Evolutionary conservation across 225 moss, liverwort and hornwort species (phyloP).

Genomic region (Rhytidiadelphus loreus): DNA sequence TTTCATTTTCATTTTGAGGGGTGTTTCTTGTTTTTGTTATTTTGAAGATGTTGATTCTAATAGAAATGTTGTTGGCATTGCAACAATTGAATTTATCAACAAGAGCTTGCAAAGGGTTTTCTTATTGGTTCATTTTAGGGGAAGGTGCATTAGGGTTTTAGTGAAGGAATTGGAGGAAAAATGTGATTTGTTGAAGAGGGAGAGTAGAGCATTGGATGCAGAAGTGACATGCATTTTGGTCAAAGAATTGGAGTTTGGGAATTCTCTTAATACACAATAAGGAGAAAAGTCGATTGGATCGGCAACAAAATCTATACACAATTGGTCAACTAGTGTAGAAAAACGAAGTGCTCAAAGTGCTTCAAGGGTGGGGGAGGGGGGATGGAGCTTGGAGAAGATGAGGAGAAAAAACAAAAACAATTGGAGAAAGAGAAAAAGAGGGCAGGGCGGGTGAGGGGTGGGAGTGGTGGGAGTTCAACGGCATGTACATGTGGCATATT

Average conservation of each 20-base stretch:
- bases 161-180: not conserved
- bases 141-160: not conserved
- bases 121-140: not conserved
- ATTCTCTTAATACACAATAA: fast-evolving
- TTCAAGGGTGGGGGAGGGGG: not conserved
- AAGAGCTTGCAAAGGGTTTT: not conserved
- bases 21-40: not conserved
- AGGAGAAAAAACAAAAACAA: not conserved
- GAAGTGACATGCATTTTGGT: not conserved
- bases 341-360: constrained; percentile 9
- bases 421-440: not conserved
- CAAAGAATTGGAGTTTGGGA: not conserved
- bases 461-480: not conserved
- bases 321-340: not conserved
- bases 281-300: not conserved
- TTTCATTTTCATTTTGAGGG: not conserved
- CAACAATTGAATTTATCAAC: not conserved
- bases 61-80: not conserved
- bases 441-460: not conserved
- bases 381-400: not conserved
- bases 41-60: not conserved
- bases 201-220: not conserved
- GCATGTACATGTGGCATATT: constrained; percentile 12
- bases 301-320: not conserved
- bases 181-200: not conserved